Conservation (phyloP, 306 rosid genomes). For the Alnus rubra region DNA sequence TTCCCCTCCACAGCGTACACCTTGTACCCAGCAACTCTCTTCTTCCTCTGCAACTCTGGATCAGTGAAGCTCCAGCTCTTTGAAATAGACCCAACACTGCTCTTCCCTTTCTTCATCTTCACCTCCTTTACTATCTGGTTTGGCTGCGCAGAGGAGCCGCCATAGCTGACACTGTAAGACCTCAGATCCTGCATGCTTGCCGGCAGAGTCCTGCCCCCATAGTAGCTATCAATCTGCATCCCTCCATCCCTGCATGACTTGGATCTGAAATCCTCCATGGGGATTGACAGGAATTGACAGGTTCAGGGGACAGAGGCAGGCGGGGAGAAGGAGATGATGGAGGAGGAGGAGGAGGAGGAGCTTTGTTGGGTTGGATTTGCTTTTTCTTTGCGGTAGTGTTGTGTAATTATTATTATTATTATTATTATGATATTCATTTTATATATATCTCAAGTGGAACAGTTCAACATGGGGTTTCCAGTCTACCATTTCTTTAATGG, state of each 20-base stretch:
- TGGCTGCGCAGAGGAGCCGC: slow-evolving; percentile 37
- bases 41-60: slow-evolving; percentile 90
- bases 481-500: slow-evolving; percentile 6
- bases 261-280: slow-evolving; percentile 83
- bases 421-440: not conserved
- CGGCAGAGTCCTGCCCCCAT: slow-evolving; percentile 48
- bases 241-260: slow-evolving; percentile 62
- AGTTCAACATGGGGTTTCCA: slow-evolving; percentile 21
- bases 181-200: slow-evolving; percentile 80
- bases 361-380: slow-evolving; percentile 4
- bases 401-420: not conserved
- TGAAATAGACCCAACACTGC: slow-evolving; percentile 40
- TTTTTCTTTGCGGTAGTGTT: slow-evolving; percentile 6
- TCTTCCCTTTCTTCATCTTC: slow-evolving; percentile 61
- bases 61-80: slow-evolving; percentile 77
- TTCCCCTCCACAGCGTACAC: slow-evolving; percentile 81
- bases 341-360: not conserved
- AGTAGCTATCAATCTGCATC: slow-evolving; percentile 59
- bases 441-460: slow-evolving; percentile 19
- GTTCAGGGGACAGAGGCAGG: not conserved
- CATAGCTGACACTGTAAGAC: slow-evolving; percentile 62
- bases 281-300: not conserved
- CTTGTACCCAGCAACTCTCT: slow-evolving; percentile 85
- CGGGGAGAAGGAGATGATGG: not conserved
- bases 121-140: slow-evolving; percentile 42